Evolutionary conservation across 345 rosid genomes (phyloP).

Genomic region (Populus nigra): DNA sequence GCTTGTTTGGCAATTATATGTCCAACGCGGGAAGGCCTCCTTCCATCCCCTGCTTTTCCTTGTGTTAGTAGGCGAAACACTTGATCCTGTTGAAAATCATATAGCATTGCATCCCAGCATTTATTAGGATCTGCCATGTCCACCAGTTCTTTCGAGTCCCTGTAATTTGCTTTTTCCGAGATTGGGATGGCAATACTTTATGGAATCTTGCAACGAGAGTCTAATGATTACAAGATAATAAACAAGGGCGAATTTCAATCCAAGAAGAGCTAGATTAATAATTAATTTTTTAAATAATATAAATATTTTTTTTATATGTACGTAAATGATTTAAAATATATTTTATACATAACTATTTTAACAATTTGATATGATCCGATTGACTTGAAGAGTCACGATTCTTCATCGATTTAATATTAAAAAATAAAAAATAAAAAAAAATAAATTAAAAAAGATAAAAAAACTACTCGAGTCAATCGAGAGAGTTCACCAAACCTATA

Average conservation of each 20-base stretch:
- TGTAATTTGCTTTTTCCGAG: neutral
- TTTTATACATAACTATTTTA: too few species aligned
- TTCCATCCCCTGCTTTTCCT: neutral
- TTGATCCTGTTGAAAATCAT: neutral
- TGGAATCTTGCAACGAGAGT: neutral
- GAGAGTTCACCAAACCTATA: accelerated
- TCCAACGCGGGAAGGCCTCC: neutral
- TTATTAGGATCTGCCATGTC: neutral
- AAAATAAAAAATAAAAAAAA: too few species aligned
- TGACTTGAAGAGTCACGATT: accelerated
- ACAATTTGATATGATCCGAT: accelerated
- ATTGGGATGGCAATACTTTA: neutral
- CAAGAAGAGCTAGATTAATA: too few species aligned
- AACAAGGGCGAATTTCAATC: neutral
- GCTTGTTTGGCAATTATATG: too few species aligned
- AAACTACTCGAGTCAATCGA: accelerated
- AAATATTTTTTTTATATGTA: too few species aligned
- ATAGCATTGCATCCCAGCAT: neutral
- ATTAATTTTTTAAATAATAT: too few species aligned
- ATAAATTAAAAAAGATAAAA: too few species aligned
- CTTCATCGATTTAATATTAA: too few species aligned
- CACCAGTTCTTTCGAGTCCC: neutral
- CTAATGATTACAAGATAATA: neutral
- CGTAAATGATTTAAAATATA: too few species aligned
- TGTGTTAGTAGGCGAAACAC: neutral